Percentiles rank a stretch among this genome's conserved stretches.
Evolutionary conservation across 2,329 filamentous ascomycete genomes (phyloP).

Genomic region (Metarhizium humberi): DNA sequence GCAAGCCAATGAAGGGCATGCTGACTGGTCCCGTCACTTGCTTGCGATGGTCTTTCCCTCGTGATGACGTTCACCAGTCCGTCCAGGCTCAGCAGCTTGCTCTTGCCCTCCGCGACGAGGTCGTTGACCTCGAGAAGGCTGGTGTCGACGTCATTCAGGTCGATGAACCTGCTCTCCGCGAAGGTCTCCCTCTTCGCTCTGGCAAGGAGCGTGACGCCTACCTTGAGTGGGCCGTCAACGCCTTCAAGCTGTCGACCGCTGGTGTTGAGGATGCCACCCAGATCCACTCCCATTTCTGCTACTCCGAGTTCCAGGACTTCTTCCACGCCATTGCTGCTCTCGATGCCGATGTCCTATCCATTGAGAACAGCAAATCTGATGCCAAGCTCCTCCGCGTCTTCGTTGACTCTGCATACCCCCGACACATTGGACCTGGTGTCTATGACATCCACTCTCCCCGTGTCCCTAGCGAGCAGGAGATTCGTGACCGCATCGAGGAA

Average conservation of each 20-base stretch:
- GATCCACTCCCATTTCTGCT: slow-evolving; percentile 99
- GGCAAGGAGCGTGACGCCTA: slow-evolving; percentile 95
- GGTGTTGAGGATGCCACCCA: slow-evolving; percentile 93
- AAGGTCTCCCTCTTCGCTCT: slow-evolving; percentile 93
- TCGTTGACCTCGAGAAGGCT: slow-evolving; percentile 93
- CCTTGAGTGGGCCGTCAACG: slow-evolving; percentile 94
- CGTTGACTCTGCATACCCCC: slow-evolving; percentile 91
- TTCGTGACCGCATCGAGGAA: slow-evolving; percentile 94
- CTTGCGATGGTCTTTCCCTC: slow-evolving; percentile 98
- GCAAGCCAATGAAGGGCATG: slow-evolving; percentile 99
- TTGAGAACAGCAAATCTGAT: slow-evolving; percentile 99
- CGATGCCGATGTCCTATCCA: slow-evolving; percentile 95
- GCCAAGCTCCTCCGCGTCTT: slow-evolving; percentile 99
- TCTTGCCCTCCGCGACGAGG: slow-evolving; percentile 95
- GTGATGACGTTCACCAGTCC: slow-evolving; percentile 98
- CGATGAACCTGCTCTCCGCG: slow-evolving; percentile 96
- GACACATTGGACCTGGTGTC: slow-evolving; percentile 97
- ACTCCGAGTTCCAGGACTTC: slow-evolving; percentile 99
- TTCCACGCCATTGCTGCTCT: slow-evolving; percentile 99
- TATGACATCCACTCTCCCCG: slow-evolving; percentile 99
- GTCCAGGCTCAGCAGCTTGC: slow-evolving; percentile 98
- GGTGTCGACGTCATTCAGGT: slow-evolving; percentile 98
- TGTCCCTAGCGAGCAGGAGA: slow-evolving; percentile 95
- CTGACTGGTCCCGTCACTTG: slow-evolving; percentile 98
- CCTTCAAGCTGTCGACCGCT: slow-evolving; percentile 91